A percentile compares a stretch with the other conserved stretches of the same genome.
Conservation (phyloP, 306 rosid species). For the Casuarina glauca region DNA sequence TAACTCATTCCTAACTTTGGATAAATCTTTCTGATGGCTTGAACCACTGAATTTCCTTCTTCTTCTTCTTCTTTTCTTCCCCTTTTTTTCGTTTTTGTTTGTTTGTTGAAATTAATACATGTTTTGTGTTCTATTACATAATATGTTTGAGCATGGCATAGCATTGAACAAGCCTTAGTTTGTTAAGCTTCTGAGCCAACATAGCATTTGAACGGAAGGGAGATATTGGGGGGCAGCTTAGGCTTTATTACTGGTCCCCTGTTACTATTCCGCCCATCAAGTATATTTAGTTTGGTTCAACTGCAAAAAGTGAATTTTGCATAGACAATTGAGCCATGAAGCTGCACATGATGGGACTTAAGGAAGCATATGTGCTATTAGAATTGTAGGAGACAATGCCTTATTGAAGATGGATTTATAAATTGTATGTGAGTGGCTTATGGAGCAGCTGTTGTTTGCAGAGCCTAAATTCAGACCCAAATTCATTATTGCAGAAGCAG, state of each 20-base stretch:
- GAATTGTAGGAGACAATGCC: neutral
- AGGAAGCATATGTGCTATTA: neutral
- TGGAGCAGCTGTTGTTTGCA: neutral
- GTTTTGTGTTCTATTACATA: too few species aligned
- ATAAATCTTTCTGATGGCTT: too few species aligned
- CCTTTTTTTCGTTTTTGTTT: too few species aligned
- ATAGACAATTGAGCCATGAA: neutral
- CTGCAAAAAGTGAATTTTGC: neutral
- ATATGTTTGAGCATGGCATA: too few species aligned
- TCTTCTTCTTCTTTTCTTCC: too few species aligned
- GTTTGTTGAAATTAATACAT: too few species aligned
- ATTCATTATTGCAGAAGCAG: neutral
- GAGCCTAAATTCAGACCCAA: neutral
- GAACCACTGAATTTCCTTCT: too few species aligned
- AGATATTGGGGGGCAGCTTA: neutral
- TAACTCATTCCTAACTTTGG: too few species aligned
- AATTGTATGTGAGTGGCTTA: neutral
- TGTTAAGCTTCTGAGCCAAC: neutral
- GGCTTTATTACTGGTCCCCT: neutral
- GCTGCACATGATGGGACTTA: neutral
- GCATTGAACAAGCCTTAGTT: neutral
- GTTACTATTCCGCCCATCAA: neutral
- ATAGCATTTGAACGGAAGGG: neutral
- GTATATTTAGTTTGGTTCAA: neutral
- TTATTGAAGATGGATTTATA: neutral